Evolutionary conservation across 129 eudicot species (phyloP).

Genomic region (Mikania micrantha): DNA sequence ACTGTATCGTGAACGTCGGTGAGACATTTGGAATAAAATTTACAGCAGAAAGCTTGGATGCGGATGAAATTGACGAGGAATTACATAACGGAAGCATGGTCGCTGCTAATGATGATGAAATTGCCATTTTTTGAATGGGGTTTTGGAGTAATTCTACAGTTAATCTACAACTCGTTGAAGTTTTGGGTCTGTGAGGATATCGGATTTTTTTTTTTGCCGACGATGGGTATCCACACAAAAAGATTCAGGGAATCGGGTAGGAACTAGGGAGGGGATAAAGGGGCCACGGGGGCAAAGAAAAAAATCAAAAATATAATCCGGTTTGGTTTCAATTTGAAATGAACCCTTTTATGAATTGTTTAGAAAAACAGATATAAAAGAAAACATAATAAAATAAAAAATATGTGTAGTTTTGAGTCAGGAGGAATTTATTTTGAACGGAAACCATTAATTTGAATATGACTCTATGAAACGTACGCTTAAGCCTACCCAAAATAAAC

Average conservation of each 20-base stretch:
- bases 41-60: constrained; percentile 32
- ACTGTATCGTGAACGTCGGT: constrained; percentile 18
- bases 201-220: neutral
- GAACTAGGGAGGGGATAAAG: neutral
- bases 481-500: too few species aligned
- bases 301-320: neutral
- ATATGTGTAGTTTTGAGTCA: too few species aligned
- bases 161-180: neutral
- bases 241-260: constrained; percentile 6
- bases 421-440: too few species aligned
- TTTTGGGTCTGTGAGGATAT: constrained; percentile 12
- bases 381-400: too few species aligned
- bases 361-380: too few species aligned
- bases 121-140: constrained; percentile 36
- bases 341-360: too few species aligned
- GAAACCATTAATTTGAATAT: too few species aligned
- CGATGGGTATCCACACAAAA: constrained; percentile 30
- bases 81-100: constrained; percentile 42
- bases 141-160: neutral
- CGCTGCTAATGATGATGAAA: constrained; percentile 54
- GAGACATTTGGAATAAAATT: constrained; percentile 26
- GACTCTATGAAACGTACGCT: too few species aligned
- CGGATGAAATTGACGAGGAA: constrained; percentile 42
- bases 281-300: constrained; percentile 8
- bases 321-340: neutral